These are phyloP conservation scores for Mycena alexandri DNA, from an alignment of 768 basidiomycete genomes.

Conservation along the genomic window DNA sequence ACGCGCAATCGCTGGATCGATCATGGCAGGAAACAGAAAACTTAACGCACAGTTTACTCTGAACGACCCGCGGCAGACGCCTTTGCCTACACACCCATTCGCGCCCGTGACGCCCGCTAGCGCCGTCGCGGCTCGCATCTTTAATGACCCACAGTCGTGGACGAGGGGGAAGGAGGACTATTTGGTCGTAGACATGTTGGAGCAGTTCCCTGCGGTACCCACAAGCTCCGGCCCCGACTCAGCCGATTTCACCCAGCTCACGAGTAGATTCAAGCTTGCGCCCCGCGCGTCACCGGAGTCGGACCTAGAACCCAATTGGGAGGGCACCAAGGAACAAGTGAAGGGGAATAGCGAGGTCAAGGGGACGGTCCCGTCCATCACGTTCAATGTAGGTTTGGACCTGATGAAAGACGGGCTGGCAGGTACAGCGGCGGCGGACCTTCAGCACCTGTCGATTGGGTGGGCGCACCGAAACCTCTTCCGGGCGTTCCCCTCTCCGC, in stretches of 20 bases:
- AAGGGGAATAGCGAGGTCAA: not conserved
- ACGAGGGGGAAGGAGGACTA: not conserved
- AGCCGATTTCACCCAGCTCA: no score
- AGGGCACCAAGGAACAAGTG: slow-evolving; percentile 7
- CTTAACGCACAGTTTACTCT: slow-evolving; percentile 1
- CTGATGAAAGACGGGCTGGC: not conserved
- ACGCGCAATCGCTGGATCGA: slow-evolving; percentile 23
- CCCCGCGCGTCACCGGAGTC: not conserved
- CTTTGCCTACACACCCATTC: not conserved
- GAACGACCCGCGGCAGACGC: slow-evolving; percentile 1
- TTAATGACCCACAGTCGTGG: slow-evolving; percentile 32
- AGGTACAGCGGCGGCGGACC: not conserved
- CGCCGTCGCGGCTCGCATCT: slow-evolving; percentile 27
- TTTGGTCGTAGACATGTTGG: no score
- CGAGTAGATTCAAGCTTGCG: no score
- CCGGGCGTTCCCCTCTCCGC: slow-evolving; percentile 10
- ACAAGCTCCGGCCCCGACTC: no score
- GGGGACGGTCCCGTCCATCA: slow-evolving; percentile 7
- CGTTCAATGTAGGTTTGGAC: not conserved
- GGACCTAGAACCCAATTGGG: not conserved
- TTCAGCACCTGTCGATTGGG: slow-evolving; percentile 5
- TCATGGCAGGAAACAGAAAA: slow-evolving; percentile 8
- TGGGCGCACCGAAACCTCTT: slow-evolving; percentile 23
- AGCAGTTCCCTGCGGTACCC: not conserved
- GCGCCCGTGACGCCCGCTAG: slow-evolving; percentile 19